phyloP scores from a whole-genome alignment of 768 basidiomycete species.

The Brasilioporus rufonigricans region DNA sequence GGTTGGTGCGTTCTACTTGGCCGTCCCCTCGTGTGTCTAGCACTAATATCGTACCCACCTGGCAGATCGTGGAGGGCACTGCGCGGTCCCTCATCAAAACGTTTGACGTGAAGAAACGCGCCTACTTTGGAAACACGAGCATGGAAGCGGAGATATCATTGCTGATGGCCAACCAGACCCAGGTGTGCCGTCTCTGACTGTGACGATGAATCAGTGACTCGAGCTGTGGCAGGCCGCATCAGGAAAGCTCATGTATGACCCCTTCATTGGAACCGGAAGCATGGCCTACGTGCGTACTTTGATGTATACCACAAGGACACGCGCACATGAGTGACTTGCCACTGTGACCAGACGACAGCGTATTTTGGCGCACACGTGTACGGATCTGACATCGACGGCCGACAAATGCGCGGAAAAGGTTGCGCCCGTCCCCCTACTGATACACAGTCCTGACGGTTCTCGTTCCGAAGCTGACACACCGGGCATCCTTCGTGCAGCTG shows the following conservation, averaged over 20 bases:
- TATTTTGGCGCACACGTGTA: slow-evolving; percentile 85
- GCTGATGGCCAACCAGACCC: slow-evolving; percentile 93
- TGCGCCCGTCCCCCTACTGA: background rate
- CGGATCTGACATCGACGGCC: slow-evolving; percentile 95
- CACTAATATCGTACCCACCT: background rate
- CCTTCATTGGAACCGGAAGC: slow-evolving; percentile 92
- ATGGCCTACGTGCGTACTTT: slow-evolving; percentile 67
- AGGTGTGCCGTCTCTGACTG: slow-evolving; percentile 46
- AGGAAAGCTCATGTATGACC: slow-evolving; percentile 93
- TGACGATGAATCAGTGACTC: background rate
- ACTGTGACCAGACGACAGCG: slow-evolving; percentile 61
- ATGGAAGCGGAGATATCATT: slow-evolving; percentile 98
- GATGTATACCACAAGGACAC: background rate
- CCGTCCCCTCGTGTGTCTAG: background rate
- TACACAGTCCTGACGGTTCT: background rate
- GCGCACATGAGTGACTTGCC: background rate
- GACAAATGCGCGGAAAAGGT: slow-evolving; percentile 97
- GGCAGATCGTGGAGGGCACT: slow-evolving; percentile 56
- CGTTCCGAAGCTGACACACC: slow-evolving; percentile 40
- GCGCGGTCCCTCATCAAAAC: slow-evolving; percentile 65
- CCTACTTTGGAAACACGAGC: slow-evolving; percentile 92
- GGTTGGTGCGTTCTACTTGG: slow-evolving; percentile 65
- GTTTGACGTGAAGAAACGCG: slow-evolving; percentile 88
- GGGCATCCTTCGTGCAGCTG: slow-evolving; percentile 77
- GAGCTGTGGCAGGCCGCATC: slow-evolving; percentile 59